Conservation (phyloP, 192 early-diverging fungal genomes). For the Umbelopsis sp. region DNA sequence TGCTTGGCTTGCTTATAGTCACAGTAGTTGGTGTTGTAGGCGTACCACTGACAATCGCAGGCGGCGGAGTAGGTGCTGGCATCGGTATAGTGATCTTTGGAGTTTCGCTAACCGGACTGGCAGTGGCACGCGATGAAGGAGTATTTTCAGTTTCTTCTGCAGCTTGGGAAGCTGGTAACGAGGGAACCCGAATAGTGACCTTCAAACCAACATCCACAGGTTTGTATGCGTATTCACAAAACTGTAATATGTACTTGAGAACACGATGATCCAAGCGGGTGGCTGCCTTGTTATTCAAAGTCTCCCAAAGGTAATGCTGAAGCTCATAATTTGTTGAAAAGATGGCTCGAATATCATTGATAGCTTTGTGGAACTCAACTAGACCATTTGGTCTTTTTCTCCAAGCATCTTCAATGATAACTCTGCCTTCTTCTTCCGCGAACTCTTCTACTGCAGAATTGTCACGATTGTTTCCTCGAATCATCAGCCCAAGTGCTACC, state of each 20-base stretch:
- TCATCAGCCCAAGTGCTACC: constrained; percentile 38
- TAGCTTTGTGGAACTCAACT: constrained; percentile 11
- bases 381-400: constrained; percentile 23
- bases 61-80: constrained; percentile 27
- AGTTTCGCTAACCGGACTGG: constrained; percentile 18
- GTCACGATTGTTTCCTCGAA: neutral
- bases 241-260: constrained; percentile 57
- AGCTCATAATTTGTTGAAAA: neutral
- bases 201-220: constrained; percentile 57
- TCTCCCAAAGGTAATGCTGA: neutral
- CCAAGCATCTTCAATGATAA: constrained; percentile 28
- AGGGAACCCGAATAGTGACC: constrained; percentile 54
- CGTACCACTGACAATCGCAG: constrained; percentile 26
- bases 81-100: constrained; percentile 29
- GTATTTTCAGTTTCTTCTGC: constrained; percentile 24
- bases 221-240: constrained; percentile 67
- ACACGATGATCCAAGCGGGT: constrained; percentile 52
- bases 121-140: constrained; percentile 24
- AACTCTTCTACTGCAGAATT: constrained; percentile 40
- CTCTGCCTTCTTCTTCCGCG: constrained; percentile 50
- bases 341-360: neutral
- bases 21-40: constrained; percentile 18
- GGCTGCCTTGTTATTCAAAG: neutral
- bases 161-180: constrained; percentile 33
- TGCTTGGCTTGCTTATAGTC: neutral